phyloP scores from a whole-genome alignment of 2,329 filamentous ascomycete genomes.

The Sporothrix luriei region DNA sequence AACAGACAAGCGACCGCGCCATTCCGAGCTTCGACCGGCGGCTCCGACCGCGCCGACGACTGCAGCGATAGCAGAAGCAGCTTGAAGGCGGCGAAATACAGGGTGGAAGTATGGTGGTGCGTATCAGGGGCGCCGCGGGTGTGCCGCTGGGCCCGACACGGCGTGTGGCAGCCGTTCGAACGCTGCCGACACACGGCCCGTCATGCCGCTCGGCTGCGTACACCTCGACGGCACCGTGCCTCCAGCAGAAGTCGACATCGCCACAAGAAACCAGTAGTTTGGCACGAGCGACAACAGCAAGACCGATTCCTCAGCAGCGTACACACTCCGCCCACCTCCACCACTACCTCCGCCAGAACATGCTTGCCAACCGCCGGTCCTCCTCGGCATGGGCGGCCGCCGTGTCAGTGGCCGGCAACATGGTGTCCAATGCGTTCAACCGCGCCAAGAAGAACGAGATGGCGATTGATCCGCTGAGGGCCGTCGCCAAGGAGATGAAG shows the following conservation, averaged over 20 bases:
- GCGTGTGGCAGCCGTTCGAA: conserved; percentile 19
- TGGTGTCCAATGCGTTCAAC: conserved; percentile 69
- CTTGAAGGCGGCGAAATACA: background rate
- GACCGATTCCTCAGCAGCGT: background rate
- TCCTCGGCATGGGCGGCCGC: conserved; percentile 76
- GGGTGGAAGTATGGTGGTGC: conserved; percentile 25
- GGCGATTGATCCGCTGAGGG: conserved; percentile 81
- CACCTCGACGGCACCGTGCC: conserved; percentile 12
- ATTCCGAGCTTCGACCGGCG: conserved; percentile 10
- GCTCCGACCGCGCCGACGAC: conserved; percentile 14
- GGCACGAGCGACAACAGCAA: background rate
- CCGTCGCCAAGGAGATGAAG: conserved; percentile 95
- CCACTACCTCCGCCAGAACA: conserved; percentile 12
- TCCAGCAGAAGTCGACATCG: background rate
- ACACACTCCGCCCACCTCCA: background rate
- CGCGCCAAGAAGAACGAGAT: conserved; percentile 66
- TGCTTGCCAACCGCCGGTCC: conserved; percentile 12
- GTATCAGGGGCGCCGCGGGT: conserved; percentile 20
- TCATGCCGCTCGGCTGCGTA: conserved; percentile 16
- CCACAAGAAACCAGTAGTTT: background rate
- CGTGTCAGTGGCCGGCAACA: conserved; percentile 68
- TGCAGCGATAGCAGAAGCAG: background rate
- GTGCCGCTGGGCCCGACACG: conserved; percentile 26
- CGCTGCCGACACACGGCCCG: conserved; percentile 1
- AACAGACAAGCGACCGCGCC: background rate